Evolutionary conservation across 2,329 filamentous ascomycete genomes (phyloP), one percentile per base, ranked within the genome.

Genomic region (Conoideocrella luteorostrata): DNA sequence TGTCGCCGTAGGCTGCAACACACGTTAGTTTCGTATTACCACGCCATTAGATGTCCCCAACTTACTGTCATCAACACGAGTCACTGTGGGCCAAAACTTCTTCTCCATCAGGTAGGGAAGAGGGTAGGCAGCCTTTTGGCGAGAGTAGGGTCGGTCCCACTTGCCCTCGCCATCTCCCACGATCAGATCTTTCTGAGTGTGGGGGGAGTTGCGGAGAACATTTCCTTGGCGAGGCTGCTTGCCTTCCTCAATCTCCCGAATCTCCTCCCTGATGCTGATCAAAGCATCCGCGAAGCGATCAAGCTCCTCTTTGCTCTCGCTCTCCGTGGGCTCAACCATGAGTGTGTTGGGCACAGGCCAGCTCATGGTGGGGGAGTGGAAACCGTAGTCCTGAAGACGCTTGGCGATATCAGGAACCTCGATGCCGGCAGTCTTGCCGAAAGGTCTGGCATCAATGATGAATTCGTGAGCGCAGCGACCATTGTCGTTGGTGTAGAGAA

Each of bases 261-360:
- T 96, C 68, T 97, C 91, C 47, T 78, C 66, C 15, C 91, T 80
- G 60, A 97, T 97, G 44, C 79, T 80, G 55, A 97, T 86, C 33
- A 97, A 72, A 0, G 91, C 88, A 51, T 96, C 85, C 49, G 89
- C 87, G 72, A 96, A 96, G 18, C 91, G 84, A 65, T 96, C 91
- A 2, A 97, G 78, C 71, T 97, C 91, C 50, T 84, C 84, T 64
- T 93, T 90, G 66, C 80, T 87, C 72, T 97, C 91, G 12, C 84
- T 90, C 69, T 96, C 91, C 0, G 91, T 97, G 2, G 91, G 91
- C 71, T 97, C 91, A 52, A 97, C 95, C 91, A 97, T 97, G 35
- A 97, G 79, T 1, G 91, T 96, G 68, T 94, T 94, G 41, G 88
- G 78, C 2, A 97, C 89, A 2, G 91, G 91, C 87, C 88, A 96